Percentiles rank a stretch among this genome's conserved stretches.
Evolutionary conservation across 108 stramenopile species (phyloP).

Genomic region (Conticribra weissflogii): DNA sequence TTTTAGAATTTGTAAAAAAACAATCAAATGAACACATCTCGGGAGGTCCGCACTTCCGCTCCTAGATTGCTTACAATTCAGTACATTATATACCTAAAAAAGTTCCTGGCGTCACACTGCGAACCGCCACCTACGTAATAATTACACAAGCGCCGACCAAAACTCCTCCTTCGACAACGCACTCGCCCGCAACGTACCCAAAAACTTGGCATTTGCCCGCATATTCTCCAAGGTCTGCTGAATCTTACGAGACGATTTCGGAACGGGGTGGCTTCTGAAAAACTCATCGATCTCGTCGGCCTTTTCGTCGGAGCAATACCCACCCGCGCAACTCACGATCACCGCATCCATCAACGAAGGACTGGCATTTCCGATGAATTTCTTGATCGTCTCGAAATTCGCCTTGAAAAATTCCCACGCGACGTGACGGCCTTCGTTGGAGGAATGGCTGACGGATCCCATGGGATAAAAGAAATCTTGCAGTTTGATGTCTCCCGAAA

Average conservation of each 20-base stretch:
- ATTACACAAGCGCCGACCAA: constrained; percentile 47
- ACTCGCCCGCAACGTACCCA: constrained; percentile 62
- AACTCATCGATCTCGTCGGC: constrained; percentile 93
- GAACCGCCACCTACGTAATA: neutral
- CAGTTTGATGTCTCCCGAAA: constrained; percentile 90
- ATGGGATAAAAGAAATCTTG: constrained; percentile 99
- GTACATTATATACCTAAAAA: too few relatives aligned
- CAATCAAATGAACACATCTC: too few relatives aligned
- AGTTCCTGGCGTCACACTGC: too few relatives aligned
- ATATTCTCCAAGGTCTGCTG: constrained; percentile 84
- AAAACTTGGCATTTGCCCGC: constrained; percentile 80
- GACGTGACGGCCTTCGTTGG: constrained; percentile 78
- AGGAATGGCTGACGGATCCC: constrained; percentile 75
- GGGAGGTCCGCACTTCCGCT: too few relatives aligned
- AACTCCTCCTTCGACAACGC: constrained; percentile 60
- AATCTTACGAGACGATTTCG: constrained; percentile 84
- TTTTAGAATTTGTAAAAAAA: too few relatives aligned
- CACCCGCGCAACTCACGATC: constrained; percentile 84
- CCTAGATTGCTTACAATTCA: too few relatives aligned
- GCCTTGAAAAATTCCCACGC: constrained; percentile 92
- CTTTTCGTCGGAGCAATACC: constrained; percentile 78
- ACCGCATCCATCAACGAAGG: constrained; percentile 91
- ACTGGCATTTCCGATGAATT: constrained; percentile 86
- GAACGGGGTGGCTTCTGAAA: constrained; percentile 82
- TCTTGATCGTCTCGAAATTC: constrained; percentile 78